These are phyloP conservation scores for Suillus alpinus DNA, from an alignment of 768 basidiomycete species.

Conservation along the genomic window DNA sequence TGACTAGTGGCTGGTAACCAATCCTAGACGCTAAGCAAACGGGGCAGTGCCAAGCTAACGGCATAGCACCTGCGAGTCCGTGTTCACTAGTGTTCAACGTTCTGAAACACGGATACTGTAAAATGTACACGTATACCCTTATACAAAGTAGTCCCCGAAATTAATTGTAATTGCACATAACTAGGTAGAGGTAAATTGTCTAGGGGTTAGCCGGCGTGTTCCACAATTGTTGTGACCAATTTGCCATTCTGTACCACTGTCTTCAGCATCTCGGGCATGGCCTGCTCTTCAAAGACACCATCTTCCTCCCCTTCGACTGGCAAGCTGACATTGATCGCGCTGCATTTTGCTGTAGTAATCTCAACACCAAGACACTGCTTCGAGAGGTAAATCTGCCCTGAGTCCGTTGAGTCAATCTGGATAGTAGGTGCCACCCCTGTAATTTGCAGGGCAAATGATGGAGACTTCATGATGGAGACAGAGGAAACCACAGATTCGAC, in stretches of 20 bases:
- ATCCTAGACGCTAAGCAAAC: background rate
- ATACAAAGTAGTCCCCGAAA: background rate
- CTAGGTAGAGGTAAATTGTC: background rate
- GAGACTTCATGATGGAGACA: conserved; percentile 84
- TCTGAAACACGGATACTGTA: too few relatives aligned
- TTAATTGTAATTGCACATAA: background rate
- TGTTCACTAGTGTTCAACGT: background rate
- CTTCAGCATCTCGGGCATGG: conserved; percentile 95
- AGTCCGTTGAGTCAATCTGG: conserved; percentile 92
- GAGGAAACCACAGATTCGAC: conserved; percentile 93
- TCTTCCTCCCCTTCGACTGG: conserved; percentile 89
- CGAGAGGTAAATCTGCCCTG: conserved; percentile 91
- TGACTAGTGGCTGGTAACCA: background rate
- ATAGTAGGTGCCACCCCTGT: conserved; percentile 89
- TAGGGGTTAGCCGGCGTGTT: conserved; percentile 61
- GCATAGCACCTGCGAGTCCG: background rate
- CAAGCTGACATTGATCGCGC: conserved; percentile 85
- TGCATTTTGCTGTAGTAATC: conserved; percentile 93
- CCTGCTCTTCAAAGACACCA: conserved; percentile 84
- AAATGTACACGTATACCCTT: background rate
- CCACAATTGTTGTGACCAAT: conserved; percentile 84
- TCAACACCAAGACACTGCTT: conserved; percentile 76
- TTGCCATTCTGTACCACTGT: conserved; percentile 79
- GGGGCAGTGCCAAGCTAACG: background rate
- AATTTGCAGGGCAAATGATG: conserved; percentile 91